phyloP scores from a whole-genome alignment of 768 basidiomycete genomes.

The Rhizopogon vesiculosus region DNA sequence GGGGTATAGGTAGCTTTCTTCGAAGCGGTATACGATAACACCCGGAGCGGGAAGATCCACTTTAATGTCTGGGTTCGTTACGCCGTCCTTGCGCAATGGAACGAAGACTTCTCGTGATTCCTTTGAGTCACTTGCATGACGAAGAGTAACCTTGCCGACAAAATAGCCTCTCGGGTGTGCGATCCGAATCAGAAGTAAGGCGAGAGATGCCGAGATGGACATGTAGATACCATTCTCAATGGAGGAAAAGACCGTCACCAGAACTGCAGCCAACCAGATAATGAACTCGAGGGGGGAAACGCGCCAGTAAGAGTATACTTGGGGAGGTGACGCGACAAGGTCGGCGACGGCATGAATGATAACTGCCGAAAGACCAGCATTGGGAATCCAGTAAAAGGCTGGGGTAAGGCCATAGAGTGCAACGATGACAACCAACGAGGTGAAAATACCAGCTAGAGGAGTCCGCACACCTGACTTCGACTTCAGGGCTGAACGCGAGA shows the following conservation, averaged over 20 bases:
- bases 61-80: conserved; percentile 65
- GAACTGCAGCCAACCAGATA: conserved; percentile 82
- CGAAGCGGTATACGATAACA: conserved; percentile 85
- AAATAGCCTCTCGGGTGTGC: conserved; percentile 88
- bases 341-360: conserved; percentile 93
- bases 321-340: conserved; percentile 79
- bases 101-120: conserved; percentile 74
- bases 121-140: conserved; percentile 30
- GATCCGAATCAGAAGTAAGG: conserved; percentile 77
- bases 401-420: conserved; percentile 92
- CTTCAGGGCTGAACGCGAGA: conserved; percentile 96
- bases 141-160: conserved; percentile 77
- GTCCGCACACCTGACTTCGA: conserved; percentile 97
- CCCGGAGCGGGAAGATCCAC: conserved; percentile 81
- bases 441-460: conserved; percentile 81
- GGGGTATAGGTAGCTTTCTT: conserved; percentile 87
- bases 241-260: conserved; percentile 88
- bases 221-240: conserved; percentile 93
- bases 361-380: conserved; percentile 79
- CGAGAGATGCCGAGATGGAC: conserved; percentile 75
- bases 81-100: conserved; percentile 57
- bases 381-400: conserved; percentile 90
- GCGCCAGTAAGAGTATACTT: conserved; percentile 88
- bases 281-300: conserved; percentile 90
- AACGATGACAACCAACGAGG: conserved; percentile 85